Evolutionary conservation across 352 stramenopile species (phyloP), one percentile per base, ranked within the genome.

Genomic region (Phytopythium chamaehyphon): DNA sequence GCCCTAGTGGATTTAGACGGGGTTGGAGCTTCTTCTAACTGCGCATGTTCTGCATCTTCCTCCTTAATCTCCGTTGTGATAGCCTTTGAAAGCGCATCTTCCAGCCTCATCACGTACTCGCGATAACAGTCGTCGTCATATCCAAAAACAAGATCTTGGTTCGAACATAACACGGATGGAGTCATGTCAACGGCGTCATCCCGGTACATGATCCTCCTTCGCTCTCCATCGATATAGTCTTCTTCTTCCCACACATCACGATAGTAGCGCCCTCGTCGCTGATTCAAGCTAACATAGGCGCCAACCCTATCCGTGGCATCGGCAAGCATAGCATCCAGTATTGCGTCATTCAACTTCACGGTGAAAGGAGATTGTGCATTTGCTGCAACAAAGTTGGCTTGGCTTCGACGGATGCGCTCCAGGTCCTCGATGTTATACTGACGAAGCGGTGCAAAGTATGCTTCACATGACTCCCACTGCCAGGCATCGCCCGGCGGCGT

Each of bases 51-150:
- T 2, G 33, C 31, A 40, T 53, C 15, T 2, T n/a, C 15, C 47
- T n/a, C 26, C 50, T 24, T 18, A 43, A 21, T 53, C 6, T 33
- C 33, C 3, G 16, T 22, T 3, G 10, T 5, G 1, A 19, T 33
- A 0, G 26, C 12, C 45, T 31, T n/a, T 10, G 47, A 28, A 12
- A 18, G 21, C 19, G 35, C 47, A 9, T 35, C 23, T 19, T 86
- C 69, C 10, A 93, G 49, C 6, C 55, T 68, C 23, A 18, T 35
- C 1, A 73, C 62, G 35, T 83, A 91, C 0, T 67, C 55, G n/a
- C 69, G 40, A 53, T 88, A 95, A 44, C 78, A 50, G 33, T 83
- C 70, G 40, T 93, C 84, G 47, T 95, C 73, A 51, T 92, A 95
- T 47, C 77, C 75, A 43, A 81, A 76, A 8, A 93, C 84, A 9